Percentiles rank a stretch among this genome's conserved stretches.
Evolutionary conservation across 164 flowering plant genomes (phyloP).

Genomic region (Nymphaea thermarum): DNA sequence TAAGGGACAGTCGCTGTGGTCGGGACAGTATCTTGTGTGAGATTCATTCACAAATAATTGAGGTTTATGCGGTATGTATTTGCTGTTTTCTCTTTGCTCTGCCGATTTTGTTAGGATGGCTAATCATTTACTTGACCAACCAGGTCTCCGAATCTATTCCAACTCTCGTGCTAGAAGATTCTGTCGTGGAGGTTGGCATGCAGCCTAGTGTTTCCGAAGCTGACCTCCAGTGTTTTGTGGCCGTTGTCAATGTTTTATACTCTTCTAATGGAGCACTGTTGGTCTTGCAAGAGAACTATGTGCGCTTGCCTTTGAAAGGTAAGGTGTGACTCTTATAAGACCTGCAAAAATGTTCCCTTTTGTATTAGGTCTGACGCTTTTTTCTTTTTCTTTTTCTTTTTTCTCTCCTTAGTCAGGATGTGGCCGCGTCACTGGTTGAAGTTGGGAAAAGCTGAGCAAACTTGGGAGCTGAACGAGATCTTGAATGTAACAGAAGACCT

Average conservation of each 20-base stretch:
- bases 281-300: slow-evolving; percentile 11
- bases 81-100: background rate
- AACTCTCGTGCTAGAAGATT: background rate
- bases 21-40: slow-evolving; percentile 78
- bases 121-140: too few species aligned
- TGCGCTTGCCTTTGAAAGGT: slow-evolving; percentile 24
- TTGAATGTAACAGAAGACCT: too few species aligned
- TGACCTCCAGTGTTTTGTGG: slow-evolving; percentile 30
- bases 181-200: slow-evolving; percentile 29
- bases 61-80: background rate
- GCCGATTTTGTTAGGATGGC: too few species aligned
- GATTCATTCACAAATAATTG: background rate
- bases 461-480: background rate
- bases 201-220: slow-evolving; percentile 30
- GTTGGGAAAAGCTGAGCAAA: background rate
- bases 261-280: slow-evolving; percentile 44
- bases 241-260: slow-evolving; percentile 32
- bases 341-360: background rate
- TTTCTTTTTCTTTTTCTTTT: too few species aligned
- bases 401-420: background rate
- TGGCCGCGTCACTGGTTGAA: background rate
- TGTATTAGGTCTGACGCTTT: background rate
- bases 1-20: slow-evolving; percentile 70
- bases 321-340: background rate
- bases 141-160: too few species aligned